Evolutionary conservation across 208 protist species (phyloP), one percentile per base, ranked within the genome.

Genomic region (Phytomonas francai): DNA sequence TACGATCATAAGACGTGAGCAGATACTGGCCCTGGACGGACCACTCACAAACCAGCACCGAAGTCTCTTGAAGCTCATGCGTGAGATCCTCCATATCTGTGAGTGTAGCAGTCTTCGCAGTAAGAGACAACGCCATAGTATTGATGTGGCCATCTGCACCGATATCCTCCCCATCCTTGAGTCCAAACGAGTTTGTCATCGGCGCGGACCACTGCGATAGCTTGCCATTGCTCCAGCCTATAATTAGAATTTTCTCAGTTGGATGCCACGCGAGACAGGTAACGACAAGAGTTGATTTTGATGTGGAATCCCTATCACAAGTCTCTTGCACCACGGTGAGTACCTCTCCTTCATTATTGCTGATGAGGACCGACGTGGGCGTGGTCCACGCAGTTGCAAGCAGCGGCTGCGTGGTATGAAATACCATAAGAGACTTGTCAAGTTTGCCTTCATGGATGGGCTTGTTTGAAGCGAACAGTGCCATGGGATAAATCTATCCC

Each of bases 201-300:
- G 80, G 77, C 72, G 85, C 84, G 14, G 67, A 59, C 88, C 89
- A 97, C 28, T 89, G 58, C 5, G 72, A 74, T 42, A 97, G 72
- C 42, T 77, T 80, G 51, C 94, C 94, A 68, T 74, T 87, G 64
- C 74, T 84, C 91, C 89, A 96, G 27, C 94, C 94, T 60, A 94
- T 87, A 12, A 82, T 69, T 7, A 97, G 72, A 28, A 92, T 57
- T 29, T 73, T 33, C 42, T 89, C 74, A 9, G 63, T 77, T 14
- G 94, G 94, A 71, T 97, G 94, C 94, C 94, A 97, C 11, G 82
- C 76, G 28, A 97, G 72, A 28, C 75, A 66, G 7, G 86, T 87
- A 6, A 87, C 67, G 19, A 59, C 67, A 29, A 71, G 70, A 25
- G 31, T 59, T 31, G 63, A 66, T 57, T 71, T 76, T 32, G 69